Evolutionary conservation across 805 yeast genomes (phyloP).

Genomic region (Kodamaea fukazawae): DNA sequence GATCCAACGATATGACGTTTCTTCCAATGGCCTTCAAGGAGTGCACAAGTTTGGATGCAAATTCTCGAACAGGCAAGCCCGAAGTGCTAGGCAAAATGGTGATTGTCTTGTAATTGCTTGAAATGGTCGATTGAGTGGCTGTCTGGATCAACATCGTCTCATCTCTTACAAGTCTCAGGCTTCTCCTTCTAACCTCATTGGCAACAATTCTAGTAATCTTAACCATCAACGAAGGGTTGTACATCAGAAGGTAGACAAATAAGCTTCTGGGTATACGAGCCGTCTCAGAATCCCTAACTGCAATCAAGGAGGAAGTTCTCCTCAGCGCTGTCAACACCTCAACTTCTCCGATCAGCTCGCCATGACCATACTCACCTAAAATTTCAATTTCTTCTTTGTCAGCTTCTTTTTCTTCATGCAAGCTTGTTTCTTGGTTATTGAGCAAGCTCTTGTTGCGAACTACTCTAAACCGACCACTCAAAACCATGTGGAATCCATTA

Average conservation of each 20-base stretch:
- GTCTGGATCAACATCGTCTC: constrained; percentile 4
- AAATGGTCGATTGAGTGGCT: constrained; percentile 25
- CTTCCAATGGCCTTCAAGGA: constrained; percentile 73
- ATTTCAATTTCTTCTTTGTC: constrained; percentile 29
- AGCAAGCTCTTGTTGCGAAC: constrained; percentile 34
- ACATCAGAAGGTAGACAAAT: constrained; percentile 79
- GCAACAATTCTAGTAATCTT: constrained; percentile 89
- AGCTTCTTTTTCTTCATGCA: constrained; percentile 9
- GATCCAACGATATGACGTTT: constrained; percentile 76
- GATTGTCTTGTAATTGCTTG: constrained; percentile 69
- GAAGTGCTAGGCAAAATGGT: constrained; percentile 76
- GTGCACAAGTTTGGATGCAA: constrained; percentile 69
- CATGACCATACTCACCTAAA: constrained; percentile 84
- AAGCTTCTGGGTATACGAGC: constrained; percentile 90
- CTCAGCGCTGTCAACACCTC: constrained; percentile 84
- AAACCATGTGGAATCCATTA: constrained; percentile 83
- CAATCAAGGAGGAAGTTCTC: constrained; percentile 67
- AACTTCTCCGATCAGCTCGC: constrained; percentile 91
- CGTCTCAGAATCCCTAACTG: constrained; percentile 89
- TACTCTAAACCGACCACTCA: constrained; percentile 85
- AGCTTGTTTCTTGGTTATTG: constrained; percentile 1
- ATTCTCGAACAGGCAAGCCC: constrained; percentile 84
- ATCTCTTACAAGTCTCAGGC: neutral
- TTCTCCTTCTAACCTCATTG: constrained; percentile 31
- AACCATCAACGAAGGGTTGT: constrained; percentile 87